These are phyloP conservation scores for Betula pendula DNA, from an alignment of 306 rosid genomes.

Conservation along the genomic window DNA sequence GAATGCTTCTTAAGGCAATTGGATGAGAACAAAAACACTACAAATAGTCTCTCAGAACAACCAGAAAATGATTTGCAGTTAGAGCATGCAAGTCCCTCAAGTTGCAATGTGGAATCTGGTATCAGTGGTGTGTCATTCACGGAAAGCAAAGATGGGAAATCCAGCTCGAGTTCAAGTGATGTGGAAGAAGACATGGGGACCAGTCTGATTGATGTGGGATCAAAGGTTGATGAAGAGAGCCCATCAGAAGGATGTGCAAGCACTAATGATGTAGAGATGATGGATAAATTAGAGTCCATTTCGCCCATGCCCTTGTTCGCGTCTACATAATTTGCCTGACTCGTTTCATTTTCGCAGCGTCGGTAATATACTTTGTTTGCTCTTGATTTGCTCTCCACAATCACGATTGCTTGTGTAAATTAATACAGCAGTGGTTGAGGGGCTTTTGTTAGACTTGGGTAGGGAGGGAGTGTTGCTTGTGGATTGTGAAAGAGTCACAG, in stretches of 20 bases:
- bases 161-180: constrained; percentile 40
- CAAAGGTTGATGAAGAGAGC: constrained; percentile 34
- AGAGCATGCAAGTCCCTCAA: constrained; percentile 38
- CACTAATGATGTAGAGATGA: constrained; percentile 43
- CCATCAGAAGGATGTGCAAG: constrained; percentile 41
- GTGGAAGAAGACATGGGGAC: constrained; percentile 44
- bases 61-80: constrained; percentile 29
- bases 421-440: constrained; percentile 22
- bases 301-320: constrained; percentile 30
- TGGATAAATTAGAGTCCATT: constrained; percentile 42
- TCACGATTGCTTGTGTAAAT: constrained; percentile 56
- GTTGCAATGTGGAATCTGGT: constrained; percentile 48
- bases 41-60: constrained; percentile 39
- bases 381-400: constrained; percentile 39
- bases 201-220: constrained; percentile 29
- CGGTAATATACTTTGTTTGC: constrained; percentile 26
- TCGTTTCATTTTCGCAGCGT: constrained; percentile 9
- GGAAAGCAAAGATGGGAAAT: constrained; percentile 47
- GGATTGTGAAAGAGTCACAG: constrained; percentile 36
- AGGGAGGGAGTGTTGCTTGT: constrained; percentile 49
- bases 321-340: constrained; percentile 34
- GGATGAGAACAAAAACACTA: constrained; percentile 34
- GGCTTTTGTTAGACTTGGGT: constrained; percentile 31
- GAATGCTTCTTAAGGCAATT: constrained; percentile 65
- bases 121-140: constrained; percentile 25